These are phyloP conservation scores for Panus rudis DNA, from an alignment of 768 basidiomycete genomes.

Conservation along the genomic window DNA sequence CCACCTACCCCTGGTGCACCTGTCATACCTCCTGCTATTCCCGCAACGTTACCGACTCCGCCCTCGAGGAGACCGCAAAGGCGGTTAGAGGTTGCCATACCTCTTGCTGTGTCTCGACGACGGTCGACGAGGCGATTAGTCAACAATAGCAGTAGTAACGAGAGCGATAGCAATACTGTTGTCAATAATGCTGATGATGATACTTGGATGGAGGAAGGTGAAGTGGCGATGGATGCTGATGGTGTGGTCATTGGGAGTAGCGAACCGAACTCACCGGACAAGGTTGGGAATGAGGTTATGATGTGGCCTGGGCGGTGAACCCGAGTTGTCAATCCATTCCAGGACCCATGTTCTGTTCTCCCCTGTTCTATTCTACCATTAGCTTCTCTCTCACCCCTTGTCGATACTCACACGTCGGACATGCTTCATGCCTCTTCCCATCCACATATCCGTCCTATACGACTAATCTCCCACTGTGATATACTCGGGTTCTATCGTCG, in stretches of 20 bases:
- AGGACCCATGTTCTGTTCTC: too few relatives aligned
- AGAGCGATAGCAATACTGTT: background rate
- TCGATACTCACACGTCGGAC: too few relatives aligned
- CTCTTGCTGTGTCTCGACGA: too few relatives aligned
- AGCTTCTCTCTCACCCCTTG: too few relatives aligned
- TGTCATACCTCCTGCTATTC: background rate
- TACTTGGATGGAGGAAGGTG: slow-evolving; percentile 5
- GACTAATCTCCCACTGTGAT: too few relatives aligned
- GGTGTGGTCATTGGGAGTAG: slow-evolving; percentile 26
- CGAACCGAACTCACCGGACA: slow-evolving; percentile 39
- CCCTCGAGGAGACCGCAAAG: background rate
- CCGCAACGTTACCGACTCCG: background rate
- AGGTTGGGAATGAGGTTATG: slow-evolving; percentile 31
- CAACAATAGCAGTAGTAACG: slow-evolving; percentile 3
- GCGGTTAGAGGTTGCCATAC: too few relatives aligned
- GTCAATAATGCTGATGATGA: slow-evolving; percentile 1
- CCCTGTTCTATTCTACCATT: too few relatives aligned
- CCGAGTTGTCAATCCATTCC: too few relatives aligned
- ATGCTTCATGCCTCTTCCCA: too few relatives aligned
- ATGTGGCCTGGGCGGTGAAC: slow-evolving; percentile 42
- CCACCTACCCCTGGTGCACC: background rate
- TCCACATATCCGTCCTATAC: too few relatives aligned
- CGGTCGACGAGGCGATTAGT: background rate
- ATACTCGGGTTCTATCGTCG: too few relatives aligned
- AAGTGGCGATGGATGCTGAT: slow-evolving; percentile 32